Percentiles rank a stretch among this genome's conserved stretches.
Evolutionary conservation across 768 basidiomycete species (phyloP).

Genomic region (Tylopilus subfusipes): DNA sequence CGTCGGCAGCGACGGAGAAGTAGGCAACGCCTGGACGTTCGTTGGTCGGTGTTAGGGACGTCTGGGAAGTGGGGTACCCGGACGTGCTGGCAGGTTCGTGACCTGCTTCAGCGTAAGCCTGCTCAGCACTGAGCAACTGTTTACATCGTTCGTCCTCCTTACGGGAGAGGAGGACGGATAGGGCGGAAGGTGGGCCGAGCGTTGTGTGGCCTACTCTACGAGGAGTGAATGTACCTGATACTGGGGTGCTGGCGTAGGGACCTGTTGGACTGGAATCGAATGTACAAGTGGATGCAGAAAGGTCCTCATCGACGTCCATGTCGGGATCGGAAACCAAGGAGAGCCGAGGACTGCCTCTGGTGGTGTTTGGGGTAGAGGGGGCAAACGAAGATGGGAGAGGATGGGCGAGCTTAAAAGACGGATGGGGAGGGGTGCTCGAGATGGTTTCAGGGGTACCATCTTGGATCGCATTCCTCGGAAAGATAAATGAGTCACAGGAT

Average conservation of each 20-base stretch:
- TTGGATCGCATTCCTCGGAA: constrained; percentile 29
- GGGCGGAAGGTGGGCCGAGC: constrained; percentile 29
- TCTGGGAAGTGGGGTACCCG: constrained; percentile 10
- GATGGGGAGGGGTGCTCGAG: constrained; percentile 6
- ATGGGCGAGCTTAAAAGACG: constrained; percentile 16
- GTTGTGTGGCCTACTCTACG: constrained; percentile 22
- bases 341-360: constrained; percentile 23
- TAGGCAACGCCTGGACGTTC: constrained; percentile 1
- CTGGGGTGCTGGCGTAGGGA: constrained; percentile 2
- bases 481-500: constrained; percentile 39
- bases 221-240: constrained; percentile 19
- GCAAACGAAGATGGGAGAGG: constrained; percentile 24
- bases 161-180: constrained; percentile 36
- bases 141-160: constrained; percentile 6
- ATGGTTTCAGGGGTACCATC: constrained; percentile 27
- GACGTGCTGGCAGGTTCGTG: not conserved
- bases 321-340: constrained; percentile 22
- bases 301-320: constrained; percentile 26
- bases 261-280: constrained; percentile 18
- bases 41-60: constrained; percentile 22
- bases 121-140: not conserved
- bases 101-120: not conserved
- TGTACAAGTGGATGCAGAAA: constrained; percentile 30
- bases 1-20: constrained; percentile 1
- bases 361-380: constrained; percentile 19